Evolutionary conservation across 2,329 filamentous ascomycete genomes (phyloP).

Genomic region (Ophiostoma novo-ulmi): DNA sequence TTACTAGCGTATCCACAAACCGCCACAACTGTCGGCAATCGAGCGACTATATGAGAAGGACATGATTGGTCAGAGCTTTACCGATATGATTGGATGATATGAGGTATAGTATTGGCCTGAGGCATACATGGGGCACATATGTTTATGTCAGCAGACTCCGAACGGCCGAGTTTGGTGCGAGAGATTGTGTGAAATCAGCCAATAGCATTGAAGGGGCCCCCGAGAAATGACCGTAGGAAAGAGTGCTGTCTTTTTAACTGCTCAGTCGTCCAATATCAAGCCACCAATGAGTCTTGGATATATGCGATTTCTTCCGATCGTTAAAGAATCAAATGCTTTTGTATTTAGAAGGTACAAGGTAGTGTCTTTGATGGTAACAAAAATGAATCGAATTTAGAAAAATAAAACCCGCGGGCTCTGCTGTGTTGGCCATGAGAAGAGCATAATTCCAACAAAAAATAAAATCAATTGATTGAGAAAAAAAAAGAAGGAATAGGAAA

Average conservation of each 20-base stretch:
- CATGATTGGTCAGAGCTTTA: background rate
- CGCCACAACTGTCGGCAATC: background rate
- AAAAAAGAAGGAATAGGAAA: no score
- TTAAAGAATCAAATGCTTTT: background rate
- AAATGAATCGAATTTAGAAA: background rate
- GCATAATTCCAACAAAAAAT: background rate
- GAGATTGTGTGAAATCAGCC: background rate
- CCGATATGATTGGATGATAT: background rate
- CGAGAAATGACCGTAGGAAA: constrained; percentile 5
- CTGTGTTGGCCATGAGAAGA: background rate
- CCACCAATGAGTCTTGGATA: background rate
- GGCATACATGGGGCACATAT: background rate
- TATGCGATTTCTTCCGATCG: background rate
- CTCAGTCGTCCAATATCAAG: background rate
- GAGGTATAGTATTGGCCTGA: background rate
- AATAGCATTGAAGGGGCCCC: background rate
- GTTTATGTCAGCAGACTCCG: background rate
- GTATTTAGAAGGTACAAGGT: background rate
- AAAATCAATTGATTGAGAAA: background rate
- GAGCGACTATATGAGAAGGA: background rate
- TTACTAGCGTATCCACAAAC: background rate
- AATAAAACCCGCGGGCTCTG: background rate
- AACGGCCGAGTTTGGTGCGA: background rate
- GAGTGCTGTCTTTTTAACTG: background rate
- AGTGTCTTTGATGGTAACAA: background rate